Percentiles rank a stretch among this genome's conserved stretches.
phyloP scores from a whole-genome alignment of 306 rosid genomes.

The Prunus campanulata region DNA sequence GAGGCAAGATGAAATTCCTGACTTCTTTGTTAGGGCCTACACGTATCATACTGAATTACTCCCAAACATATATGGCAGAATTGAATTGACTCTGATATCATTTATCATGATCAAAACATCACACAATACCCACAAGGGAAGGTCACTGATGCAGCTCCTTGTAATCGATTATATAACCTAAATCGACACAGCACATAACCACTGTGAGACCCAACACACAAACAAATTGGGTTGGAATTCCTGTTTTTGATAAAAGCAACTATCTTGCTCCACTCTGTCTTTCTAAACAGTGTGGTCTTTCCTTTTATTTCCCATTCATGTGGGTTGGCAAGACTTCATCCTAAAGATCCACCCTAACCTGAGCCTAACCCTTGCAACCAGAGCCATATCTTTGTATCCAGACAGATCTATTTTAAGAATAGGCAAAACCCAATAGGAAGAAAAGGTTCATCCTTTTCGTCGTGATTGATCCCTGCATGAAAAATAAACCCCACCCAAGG shows the following conservation, averaged over 20 bases:
- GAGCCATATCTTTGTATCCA: background rate
- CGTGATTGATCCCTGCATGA: background rate
- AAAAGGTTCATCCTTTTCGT: background rate
- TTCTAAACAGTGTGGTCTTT: background rate
- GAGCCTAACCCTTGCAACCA: background rate
- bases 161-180: background rate
- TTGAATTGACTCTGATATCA: background rate
- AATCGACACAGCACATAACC: background rate
- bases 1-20: too few relatives aligned
- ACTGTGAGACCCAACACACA: background rate
- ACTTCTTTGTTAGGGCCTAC: background rate
- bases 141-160: background rate
- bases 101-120: background rate
- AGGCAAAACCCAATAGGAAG: background rate
- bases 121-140: background rate
- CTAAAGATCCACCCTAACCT: background rate
- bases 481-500: background rate
- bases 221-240: background rate
- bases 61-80: background rate
- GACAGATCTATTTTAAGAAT: background rate
- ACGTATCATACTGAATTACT: background rate
- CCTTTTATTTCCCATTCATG: too few relatives aligned
- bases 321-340: background rate
- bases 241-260: background rate
- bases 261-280: background rate